These are phyloP conservation scores for Elsinoe arachidis DNA, from an alignment of 2,329 filamentous ascomycete species.

Conservation along the genomic window DNA sequence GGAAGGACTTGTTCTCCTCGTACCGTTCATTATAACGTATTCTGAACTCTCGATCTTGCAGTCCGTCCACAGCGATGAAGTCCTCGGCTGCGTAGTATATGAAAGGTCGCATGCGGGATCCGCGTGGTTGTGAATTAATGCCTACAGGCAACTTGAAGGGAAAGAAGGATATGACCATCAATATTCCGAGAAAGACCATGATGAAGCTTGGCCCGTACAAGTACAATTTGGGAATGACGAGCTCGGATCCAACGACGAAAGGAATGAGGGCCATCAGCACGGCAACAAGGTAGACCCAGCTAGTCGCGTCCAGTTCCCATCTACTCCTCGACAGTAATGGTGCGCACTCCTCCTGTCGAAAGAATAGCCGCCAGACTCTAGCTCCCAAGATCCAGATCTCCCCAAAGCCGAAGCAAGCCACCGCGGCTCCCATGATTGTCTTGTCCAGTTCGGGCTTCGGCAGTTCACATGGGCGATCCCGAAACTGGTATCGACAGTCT, in stretches of 20 bases:
- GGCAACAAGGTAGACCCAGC: conserved; percentile 25
- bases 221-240: conserved; percentile 24
- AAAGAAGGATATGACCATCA: conserved; percentile 25
- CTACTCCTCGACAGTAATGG: conserved; percentile 23
- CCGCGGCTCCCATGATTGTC: conserved; percentile 24
- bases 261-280: conserved; percentile 25
- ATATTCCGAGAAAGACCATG: conserved; percentile 24
- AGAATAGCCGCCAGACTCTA: conserved; percentile 22
- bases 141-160: conserved; percentile 26
- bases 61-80: conserved; percentile 26
- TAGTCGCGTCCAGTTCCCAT: conserved; percentile 27
- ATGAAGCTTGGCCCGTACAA: conserved; percentile 26
- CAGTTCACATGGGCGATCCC: conserved; percentile 17
- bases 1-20: conserved; percentile 23
- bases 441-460: conserved; percentile 21
- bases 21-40: conserved; percentile 26
- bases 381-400: conserved; percentile 27
- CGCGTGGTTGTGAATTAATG: conserved; percentile 26
- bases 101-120: conserved; percentile 23
- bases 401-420: conserved; percentile 25
- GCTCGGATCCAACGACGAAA: conserved; percentile 22
- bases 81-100: conserved; percentile 29
- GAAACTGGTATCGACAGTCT: conserved; percentile 16
- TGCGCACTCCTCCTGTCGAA: conserved; percentile 23
- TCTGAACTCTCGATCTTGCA: conserved; percentile 26